Evolutionary conservation across 306 rosid species (phyloP), one percentile per base, ranked within the genome.

Genomic region (Pyrus bretschneideri): DNA sequence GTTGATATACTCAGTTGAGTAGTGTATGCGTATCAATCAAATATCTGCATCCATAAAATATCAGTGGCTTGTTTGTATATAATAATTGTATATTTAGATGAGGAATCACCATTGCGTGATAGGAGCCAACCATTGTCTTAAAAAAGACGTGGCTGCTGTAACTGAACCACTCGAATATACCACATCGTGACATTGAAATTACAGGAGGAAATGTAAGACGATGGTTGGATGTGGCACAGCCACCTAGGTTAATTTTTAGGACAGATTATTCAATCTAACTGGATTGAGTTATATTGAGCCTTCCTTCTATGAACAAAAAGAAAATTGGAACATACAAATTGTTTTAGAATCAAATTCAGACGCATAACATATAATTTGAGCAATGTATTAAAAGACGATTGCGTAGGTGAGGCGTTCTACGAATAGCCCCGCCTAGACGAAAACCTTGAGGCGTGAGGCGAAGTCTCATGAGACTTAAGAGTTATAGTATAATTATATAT

Each of bases 401-500:
- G 2, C 9, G 9, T 35, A 35, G 9, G 38, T 35, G 9, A 6
- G 38, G 38, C 9, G 0, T 6, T 35, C 2, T 35, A 35, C 38
- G 0, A 9, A 35, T 35, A 1, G 9, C 5, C 2, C 9, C 9
- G 0, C 2, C 2, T 35, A 35, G 9, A 2, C 9, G 38, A 35
- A 35, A 6, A 0, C 0, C 0, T 35, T 6, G 35, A 33, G 35
- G 7, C 35, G 6, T 33, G 35, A 33, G 0, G 7, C 0, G 6
- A 31, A 31, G 38, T 6, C 7, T 33, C 38, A 33, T 6, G 6
- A 33, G 7, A 33, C 38, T 33, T 33, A 35, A 35, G 38, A 35
- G 9, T 35, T 35, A 35, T 6, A 6, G 38, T 35, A 35, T 35
- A 35, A 35, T 35, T 6, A 35, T 35, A 35, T 35, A 35, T 6